phyloP scores from a whole-genome alignment of 371 early-diverging fungal species.

The Rhizopus sp. region DNA sequence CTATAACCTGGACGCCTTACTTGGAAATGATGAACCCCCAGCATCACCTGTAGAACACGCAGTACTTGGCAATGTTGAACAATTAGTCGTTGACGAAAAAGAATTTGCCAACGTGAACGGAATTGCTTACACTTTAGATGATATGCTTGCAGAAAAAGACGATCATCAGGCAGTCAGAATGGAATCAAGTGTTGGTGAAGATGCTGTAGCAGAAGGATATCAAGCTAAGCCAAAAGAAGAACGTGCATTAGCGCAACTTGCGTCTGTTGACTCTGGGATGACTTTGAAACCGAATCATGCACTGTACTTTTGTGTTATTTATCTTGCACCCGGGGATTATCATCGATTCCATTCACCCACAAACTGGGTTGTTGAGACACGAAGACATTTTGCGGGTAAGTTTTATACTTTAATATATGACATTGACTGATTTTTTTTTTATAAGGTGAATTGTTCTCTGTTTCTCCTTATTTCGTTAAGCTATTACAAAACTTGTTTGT shows the following conservation, averaged over 20 bases:
- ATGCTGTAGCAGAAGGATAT: conserved; percentile 39
- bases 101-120: conserved; percentile 91
- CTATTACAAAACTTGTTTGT: conserved; percentile 87
- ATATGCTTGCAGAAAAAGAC: conserved; percentile 66
- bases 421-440: background rate
- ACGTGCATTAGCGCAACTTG: conserved; percentile 24
- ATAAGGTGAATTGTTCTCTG: conserved; percentile 89
- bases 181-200: conserved; percentile 41
- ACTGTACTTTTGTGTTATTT: conserved; percentile 89
- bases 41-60: conserved; percentile 41
- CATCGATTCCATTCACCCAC: conserved; percentile 98
- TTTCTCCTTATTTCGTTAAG: conserved; percentile 87
- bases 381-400: conserved; percentile 87
- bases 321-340: conserved; percentile 97
- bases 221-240: conserved; percentile 25
- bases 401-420: background rate
- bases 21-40: conserved; percentile 67
- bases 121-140: conserved; percentile 84
- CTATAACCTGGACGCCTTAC: conserved; percentile 83
- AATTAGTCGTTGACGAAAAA: conserved; percentile 66
- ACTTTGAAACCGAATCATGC: conserved; percentile 66
- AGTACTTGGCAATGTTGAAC: conserved; percentile 44
- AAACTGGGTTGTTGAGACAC: conserved; percentile 85
- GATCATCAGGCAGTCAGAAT: conserved; percentile 26
- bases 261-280: conserved; percentile 29